Evolutionary conservation across 2,329 filamentous ascomycete genomes (phyloP).

Genomic region (Aspergillus novofumigatus): DNA sequence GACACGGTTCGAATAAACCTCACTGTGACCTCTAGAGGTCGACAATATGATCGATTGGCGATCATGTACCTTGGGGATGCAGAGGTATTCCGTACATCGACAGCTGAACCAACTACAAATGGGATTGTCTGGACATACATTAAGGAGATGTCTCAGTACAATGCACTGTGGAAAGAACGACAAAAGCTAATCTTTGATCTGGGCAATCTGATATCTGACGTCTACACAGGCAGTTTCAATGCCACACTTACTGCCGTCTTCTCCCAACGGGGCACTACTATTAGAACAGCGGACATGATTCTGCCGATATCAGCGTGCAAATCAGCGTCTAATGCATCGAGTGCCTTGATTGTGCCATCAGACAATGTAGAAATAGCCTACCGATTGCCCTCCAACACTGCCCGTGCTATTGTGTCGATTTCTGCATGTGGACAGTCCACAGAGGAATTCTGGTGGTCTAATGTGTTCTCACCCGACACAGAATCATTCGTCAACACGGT

Average conservation of each 20-base stretch:
- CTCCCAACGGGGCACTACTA: slow-evolving; percentile 48
- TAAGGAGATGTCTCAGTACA: slow-evolving; percentile 73
- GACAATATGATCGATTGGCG: slow-evolving; percentile 72
- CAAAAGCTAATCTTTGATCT: slow-evolving; percentile 79
- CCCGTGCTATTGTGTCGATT: slow-evolving; percentile 70
- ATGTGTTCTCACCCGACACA: slow-evolving; percentile 62
- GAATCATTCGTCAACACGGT: slow-evolving; percentile 55
- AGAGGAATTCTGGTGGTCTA: slow-evolving; percentile 86
- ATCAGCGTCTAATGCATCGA: slow-evolving; percentile 48
- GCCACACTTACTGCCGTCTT: slow-evolving; percentile 71
- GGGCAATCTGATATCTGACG: slow-evolving; percentile 65
- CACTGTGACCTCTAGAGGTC: slow-evolving; percentile 65
- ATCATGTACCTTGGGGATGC: slow-evolving; percentile 71
- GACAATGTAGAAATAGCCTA: slow-evolving; percentile 58
- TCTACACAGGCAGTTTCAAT: slow-evolving; percentile 70
- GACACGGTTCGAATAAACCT: slow-evolving; percentile 73
- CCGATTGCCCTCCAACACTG: slow-evolving; percentile 61
- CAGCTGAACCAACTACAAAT: slow-evolving; percentile 66
- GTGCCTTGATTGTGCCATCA: slow-evolving; percentile 63
- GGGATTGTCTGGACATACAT: slow-evolving; percentile 73
- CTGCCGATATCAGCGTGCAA: slow-evolving; percentile 52
- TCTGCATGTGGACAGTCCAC: slow-evolving; percentile 69
- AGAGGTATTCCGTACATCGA: slow-evolving; percentile 80
- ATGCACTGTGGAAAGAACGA: slow-evolving; percentile 62
- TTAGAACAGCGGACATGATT: slow-evolving; percentile 57